Evolutionary conservation across 169 alveolate species (phyloP), one percentile per base, ranked within the genome.

Genomic region (Eimeria maxima): DNA sequence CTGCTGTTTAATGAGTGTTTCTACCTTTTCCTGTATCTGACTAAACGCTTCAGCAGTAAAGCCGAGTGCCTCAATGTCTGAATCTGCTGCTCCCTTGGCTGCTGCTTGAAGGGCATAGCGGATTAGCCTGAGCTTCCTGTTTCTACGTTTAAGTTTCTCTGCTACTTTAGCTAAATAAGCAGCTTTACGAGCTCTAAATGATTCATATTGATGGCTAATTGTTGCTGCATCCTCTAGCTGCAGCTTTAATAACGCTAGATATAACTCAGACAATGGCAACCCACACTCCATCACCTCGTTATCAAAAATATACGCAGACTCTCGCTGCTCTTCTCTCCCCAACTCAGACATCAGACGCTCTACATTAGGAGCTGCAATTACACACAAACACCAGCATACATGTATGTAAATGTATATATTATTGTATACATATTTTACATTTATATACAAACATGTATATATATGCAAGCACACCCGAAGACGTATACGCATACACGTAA

Each of bases 261-360:
- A 97, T 74, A 97, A 95, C 92, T 96, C 97, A 20, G 97, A 96
- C 24, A 97, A 53, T 22, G 96, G 87, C 63, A 96, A 93, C 50
- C 95, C 96, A 47, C 86, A 65, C 53, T 88, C 86, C 88, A 97
- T 84, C 74, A 96, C 87, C 50, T 96, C 97, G 50, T 96, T 95
- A 84, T 97, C 97, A 67, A 97, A 97, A 22, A 97, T 93, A n/a
- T 96, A 94, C 73, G 91, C 83, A 29, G 96, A 84, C 57, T 96
- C 96, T 60, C 96, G 78, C 47, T 94, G 96, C 74, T 96, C 97
- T 50, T 97, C 97, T 11, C 63, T 22, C 4, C 57, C 24, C 84
- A 74, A 18, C 84, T 74, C 84, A 22, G 84, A 74, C 57, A 74
- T 7, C 53, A 74, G 24, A 6, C 84, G 45, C 53, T 74, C 53